These are phyloP conservation scores for Dillenia turbinata DNA, from an alignment of 164 flowering plant species.

Conservation along the genomic window DNA sequence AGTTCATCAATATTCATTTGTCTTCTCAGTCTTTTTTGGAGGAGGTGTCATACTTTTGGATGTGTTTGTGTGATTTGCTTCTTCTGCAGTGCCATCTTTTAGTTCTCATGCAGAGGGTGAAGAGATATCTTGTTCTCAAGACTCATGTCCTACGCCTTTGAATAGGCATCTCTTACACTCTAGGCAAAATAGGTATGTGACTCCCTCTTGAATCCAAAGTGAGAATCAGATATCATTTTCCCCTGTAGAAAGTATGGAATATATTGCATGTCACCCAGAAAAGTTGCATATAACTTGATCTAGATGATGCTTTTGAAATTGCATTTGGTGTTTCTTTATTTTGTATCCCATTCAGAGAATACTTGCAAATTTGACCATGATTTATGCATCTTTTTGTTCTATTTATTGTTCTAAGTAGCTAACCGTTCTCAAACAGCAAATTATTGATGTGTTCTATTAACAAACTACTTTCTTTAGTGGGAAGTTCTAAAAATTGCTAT, in stretches of 20 bases:
- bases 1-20: not conserved
- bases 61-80: not conserved
- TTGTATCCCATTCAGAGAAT: too few species aligned
- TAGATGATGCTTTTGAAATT: too few species aligned
- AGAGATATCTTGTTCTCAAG: conserved; percentile 46
- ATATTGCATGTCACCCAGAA: too few species aligned
- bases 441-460: too few species aligned
- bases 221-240: not conserved
- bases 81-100: conserved; percentile 40
- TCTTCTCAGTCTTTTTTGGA: not conserved
- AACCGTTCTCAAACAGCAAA: too few species aligned
- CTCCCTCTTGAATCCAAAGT: not conserved
- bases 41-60: not conserved
- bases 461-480: too few species aligned
- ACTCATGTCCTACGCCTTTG: conserved; percentile 21
- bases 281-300: too few species aligned
- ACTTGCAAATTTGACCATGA: too few species aligned
- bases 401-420: too few species aligned
- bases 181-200: conserved; percentile 54
- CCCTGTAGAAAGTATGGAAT: not conserved
- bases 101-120: conserved; percentile 42
- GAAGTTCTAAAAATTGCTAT: too few species aligned
- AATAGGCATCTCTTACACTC: conserved; percentile 32
- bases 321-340: too few species aligned
- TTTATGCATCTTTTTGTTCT: too few species aligned